phyloP scores from a whole-genome alignment of 768 basidiomycete species.

The Crassisporium funariophilum region DNA sequence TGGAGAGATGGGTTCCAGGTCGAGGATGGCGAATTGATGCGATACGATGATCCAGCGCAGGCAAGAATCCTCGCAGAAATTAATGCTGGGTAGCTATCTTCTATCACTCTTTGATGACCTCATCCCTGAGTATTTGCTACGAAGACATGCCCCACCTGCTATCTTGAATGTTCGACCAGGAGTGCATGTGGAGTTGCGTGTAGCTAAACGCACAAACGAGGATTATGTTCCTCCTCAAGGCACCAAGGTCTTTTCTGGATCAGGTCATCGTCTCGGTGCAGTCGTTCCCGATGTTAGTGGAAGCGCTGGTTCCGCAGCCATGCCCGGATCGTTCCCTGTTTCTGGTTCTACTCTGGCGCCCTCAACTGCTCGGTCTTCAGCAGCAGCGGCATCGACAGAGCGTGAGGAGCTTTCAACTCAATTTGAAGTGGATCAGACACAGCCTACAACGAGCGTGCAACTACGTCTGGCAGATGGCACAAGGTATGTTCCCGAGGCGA shows the following conservation, averaged over 20 bases:
- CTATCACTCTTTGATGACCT: not conserved
- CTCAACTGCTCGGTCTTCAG: slow-evolving; percentile 17
- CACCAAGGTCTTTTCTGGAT: slow-evolving; percentile 62
- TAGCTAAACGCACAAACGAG: slow-evolving; percentile 69
- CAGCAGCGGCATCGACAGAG: slow-evolving; percentile 23
- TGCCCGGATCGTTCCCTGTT: slow-evolving; percentile 67
- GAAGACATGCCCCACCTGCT: slow-evolving; percentile 75
- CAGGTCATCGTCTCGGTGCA: slow-evolving; percentile 82
- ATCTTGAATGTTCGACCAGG: slow-evolving; percentile 72
- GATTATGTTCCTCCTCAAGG: slow-evolving; percentile 65
- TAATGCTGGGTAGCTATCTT: slow-evolving; percentile 61
- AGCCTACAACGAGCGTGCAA: slow-evolving; percentile 89
- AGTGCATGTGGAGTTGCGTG: slow-evolving; percentile 84
- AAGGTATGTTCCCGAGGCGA: slow-evolving; percentile 58
- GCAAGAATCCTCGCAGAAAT: slow-evolving; percentile 72
- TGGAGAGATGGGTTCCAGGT: slow-evolving; percentile 94
- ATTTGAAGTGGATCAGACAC: slow-evolving; percentile 81
- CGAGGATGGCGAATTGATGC: slow-evolving; percentile 84
- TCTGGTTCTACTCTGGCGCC: slow-evolving; percentile 22
- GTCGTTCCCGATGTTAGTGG: slow-evolving; percentile 53
- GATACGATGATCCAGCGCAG: slow-evolving; percentile 80
- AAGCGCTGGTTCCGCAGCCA: slow-evolving; percentile 22
- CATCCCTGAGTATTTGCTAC: slow-evolving; percentile 1
- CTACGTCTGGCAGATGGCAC: slow-evolving; percentile 90
- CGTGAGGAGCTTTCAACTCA: slow-evolving; percentile 45